Evolutionary conservation across 495 filamentous ascomycete species (phyloP).

Genomic region (Lichenothelia convexa): DNA sequence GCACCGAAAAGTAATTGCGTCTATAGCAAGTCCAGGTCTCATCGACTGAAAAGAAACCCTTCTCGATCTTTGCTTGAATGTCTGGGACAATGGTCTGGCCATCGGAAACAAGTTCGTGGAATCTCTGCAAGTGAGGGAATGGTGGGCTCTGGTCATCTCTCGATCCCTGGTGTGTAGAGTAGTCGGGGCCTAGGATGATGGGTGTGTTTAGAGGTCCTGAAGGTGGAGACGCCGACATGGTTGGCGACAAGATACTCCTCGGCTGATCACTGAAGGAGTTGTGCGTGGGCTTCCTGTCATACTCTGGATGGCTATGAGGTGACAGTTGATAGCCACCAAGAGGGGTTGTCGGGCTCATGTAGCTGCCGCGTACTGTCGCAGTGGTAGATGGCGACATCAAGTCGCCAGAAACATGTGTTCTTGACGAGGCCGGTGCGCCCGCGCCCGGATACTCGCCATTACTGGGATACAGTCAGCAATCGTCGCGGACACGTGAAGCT

Average conservation of each 20-base stretch:
- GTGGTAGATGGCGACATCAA: conserved; percentile 13
- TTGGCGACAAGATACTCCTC: conserved; percentile 13
- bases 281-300: conserved; percentile 2
- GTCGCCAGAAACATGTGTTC: conserved; percentile 13
- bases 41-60: conserved; percentile 80
- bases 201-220: conserved; percentile 2
- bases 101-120: conserved; percentile 38
- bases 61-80: conserved; percentile 73
- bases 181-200: conserved; percentile 4
- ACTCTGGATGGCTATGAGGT: conserved; percentile 8
- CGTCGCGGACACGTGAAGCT: too few relatives aligned
- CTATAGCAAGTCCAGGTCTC: conserved; percentile 92
- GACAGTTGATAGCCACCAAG: conserved; percentile 11
- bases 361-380: conserved; percentile 14
- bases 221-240: conserved; percentile 10
- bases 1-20: conserved; percentile 83
- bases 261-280: conserved; percentile 16
- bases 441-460: conserved; percentile 11
- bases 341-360: conserved; percentile 13
- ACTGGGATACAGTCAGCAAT: too few relatives aligned
- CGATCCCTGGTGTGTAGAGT: conserved; percentile 1
- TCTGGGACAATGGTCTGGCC: conserved; percentile 46
- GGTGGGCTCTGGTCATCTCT: conserved; percentile 13
- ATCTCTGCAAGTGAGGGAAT: conserved; percentile 31
- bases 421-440: conserved; percentile 16